phyloP scores from a whole-genome alignment of 2,329 filamentous ascomycete species.

The Periconia sp. region DNA sequence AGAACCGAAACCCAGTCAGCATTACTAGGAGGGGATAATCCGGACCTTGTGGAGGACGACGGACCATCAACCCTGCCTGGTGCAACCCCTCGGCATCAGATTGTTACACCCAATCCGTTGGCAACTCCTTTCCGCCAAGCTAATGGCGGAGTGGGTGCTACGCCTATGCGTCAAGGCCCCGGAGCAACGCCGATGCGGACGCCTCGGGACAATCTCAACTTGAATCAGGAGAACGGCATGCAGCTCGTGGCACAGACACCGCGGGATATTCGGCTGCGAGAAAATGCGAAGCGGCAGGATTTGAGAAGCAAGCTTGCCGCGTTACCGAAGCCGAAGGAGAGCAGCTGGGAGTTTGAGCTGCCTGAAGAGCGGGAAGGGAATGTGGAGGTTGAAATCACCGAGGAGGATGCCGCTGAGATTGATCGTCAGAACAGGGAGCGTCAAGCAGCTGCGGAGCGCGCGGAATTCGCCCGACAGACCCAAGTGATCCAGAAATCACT shows the following conservation, averaged over 20 bases:
- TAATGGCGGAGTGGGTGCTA: constrained; percentile 67
- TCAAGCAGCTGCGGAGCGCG: constrained; percentile 67
- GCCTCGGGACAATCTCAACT: constrained; percentile 82
- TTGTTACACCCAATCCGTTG: constrained; percentile 94
- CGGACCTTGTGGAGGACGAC: constrained; percentile 79
- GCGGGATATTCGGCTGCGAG: constrained; percentile 73
- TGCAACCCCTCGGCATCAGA: constrained; percentile 77
- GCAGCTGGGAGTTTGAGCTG: constrained; percentile 91
- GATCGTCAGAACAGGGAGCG: constrained; percentile 71
- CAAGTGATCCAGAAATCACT: constrained; percentile 89
- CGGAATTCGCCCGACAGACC: constrained; percentile 81
- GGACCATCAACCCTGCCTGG: constrained; percentile 89
- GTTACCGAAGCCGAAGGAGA: constrained; percentile 90
- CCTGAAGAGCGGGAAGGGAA: constrained; percentile 79
- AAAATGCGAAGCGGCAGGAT: constrained; percentile 71
- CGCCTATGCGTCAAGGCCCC: constrained; percentile 64
- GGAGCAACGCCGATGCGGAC: constrained; percentile 87
- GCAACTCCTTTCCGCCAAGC: constrained; percentile 81
- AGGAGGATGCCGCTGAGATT: constrained; percentile 74
- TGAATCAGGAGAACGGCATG: constrained; percentile 76
- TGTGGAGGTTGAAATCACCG: constrained; percentile 58
- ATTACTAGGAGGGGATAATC: constrained; percentile 91
- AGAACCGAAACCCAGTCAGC: constrained; percentile 94
- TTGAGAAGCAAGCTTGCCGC: constrained; percentile 77
- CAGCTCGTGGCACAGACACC: constrained; percentile 76